A percentile compares a stretch with the other conserved stretches of the same genome.
Evolutionary conservation across 2,329 filamentous ascomycete species (phyloP).

Genomic region (Fusarium vanettenii): DNA sequence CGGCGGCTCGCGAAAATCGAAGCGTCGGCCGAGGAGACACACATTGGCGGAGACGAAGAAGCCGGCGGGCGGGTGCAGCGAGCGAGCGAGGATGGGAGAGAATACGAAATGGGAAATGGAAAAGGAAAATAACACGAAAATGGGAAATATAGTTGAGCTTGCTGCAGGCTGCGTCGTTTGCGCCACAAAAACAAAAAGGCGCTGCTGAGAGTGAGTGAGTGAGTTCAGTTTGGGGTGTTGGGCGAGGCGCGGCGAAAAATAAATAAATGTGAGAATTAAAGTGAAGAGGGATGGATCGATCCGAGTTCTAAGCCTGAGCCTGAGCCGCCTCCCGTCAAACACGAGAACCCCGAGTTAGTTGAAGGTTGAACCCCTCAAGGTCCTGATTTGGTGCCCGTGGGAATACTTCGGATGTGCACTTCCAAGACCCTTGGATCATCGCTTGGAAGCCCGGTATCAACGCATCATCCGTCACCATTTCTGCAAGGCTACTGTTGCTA

Average conservation of each 20-base stretch:
- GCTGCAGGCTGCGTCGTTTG: conserved; percentile 24
- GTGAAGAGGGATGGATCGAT: neutral
- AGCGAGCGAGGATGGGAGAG: neutral
- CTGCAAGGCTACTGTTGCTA: conserved; percentile 9
- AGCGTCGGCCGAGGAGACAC: conserved; percentile 49
- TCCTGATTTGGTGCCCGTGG: conserved; percentile 21
- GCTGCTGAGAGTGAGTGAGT: conserved; percentile 10
- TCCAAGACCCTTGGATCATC: conserved; percentile 20
- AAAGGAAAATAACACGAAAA: neutral
- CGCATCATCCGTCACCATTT: conserved; percentile 21
- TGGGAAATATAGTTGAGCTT: conserved; percentile 7
- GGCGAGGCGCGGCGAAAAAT: neutral
- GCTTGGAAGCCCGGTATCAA: neutral
- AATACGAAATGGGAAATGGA: neutral
- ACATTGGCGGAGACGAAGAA: conserved; percentile 49
- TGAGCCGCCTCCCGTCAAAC: conserved; percentile 2
- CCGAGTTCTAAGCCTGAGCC: neutral
- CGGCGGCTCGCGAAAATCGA: conserved; percentile 52
- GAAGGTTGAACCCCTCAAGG: conserved; percentile 3
- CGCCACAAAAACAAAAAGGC: conserved; percentile 16
- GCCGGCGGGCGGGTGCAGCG: neutral
- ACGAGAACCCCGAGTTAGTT: neutral
- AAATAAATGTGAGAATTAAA: neutral
- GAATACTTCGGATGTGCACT: conserved; percentile 28
- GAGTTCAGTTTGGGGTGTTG: neutral